A percentile compares a stretch with the other conserved stretches of the same genome.
phyloP scores from a whole-genome alignment of 1,284 basidiomycete genomes.

The Coniophora puteana region DNA sequence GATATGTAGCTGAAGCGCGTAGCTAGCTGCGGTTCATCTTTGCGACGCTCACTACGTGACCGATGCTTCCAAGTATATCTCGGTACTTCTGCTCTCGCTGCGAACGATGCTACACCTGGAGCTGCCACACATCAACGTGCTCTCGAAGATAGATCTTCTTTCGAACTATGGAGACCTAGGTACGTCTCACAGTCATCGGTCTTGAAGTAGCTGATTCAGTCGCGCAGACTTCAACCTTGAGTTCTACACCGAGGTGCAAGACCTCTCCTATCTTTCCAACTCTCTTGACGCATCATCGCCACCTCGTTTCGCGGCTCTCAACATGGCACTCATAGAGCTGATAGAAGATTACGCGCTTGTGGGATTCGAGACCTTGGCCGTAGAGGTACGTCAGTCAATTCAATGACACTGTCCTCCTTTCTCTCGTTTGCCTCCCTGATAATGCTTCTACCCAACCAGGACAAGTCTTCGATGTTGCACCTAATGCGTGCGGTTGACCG shows the following conservation, averaged over 20 bases:
- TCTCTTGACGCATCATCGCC: conserved; percentile 62
- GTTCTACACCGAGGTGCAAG: conserved; percentile 98
- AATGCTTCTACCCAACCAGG: conserved; percentile 41
- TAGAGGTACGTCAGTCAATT: conserved; percentile 80
- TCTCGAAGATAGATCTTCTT: conserved; percentile 94
- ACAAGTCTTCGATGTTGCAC: conserved; percentile 91
- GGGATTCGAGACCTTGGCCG: conserved; percentile 94
- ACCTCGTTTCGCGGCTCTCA: conserved; percentile 74
- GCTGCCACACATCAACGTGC: conserved; percentile 94
- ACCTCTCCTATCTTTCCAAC: conserved; percentile 86
- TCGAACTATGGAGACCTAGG: conserved; percentile 86
- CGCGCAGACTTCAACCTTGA: conserved; percentile 90
- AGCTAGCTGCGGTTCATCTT: conserved; percentile 93
- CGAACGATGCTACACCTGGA: conserved; percentile 98
- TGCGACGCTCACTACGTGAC: conserved; percentile 98
- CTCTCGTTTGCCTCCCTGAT: conserved; percentile 1
- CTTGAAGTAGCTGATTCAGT: conserved; percentile 5
- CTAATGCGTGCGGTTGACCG: conserved; percentile 81
- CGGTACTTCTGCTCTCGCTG: conserved; percentile 87
- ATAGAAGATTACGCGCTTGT: conserved; percentile 96
- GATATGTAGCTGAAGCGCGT: conserved; percentile 18
- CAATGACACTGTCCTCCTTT: background rate
- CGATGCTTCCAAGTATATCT: conserved; percentile 93
- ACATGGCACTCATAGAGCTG: conserved; percentile 86
- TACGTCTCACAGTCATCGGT: conserved; percentile 33